Evolutionary conservation across 345 rosid genomes (phyloP).

Genomic region (Citrus glauca): DNA sequence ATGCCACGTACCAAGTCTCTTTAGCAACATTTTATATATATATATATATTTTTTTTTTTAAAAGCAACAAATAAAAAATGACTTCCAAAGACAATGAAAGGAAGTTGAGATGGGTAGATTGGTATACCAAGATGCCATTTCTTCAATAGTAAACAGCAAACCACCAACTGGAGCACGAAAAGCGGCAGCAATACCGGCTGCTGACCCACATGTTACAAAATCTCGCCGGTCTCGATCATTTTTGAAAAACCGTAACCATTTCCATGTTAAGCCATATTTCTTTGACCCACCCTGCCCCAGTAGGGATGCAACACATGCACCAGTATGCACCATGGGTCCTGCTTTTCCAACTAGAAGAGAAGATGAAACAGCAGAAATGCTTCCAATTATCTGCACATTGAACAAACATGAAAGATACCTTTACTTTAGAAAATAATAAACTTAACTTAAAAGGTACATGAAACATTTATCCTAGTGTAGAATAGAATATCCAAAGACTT

Average conservation of each 20-base stretch:
- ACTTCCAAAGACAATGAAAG: neutral
- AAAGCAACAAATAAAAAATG: neutral
- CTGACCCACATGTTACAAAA: conserved; percentile 91
- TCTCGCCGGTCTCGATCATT: conserved; percentile 90
- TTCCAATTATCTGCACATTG: conserved; percentile 66
- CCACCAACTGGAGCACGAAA: conserved; percentile 97
- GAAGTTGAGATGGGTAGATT: neutral
- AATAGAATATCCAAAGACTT: neutral
- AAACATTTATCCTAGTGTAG: neutral
- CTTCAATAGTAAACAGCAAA: conserved; percentile 83
- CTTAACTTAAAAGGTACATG: neutral
- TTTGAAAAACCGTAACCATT: conserved; percentile 71
- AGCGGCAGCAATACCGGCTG: conserved; percentile 94
- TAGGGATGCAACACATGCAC: conserved; percentile 87
- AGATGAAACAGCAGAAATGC: conserved; percentile 77
- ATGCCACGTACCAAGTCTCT: no score
- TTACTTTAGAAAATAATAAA: neutral
- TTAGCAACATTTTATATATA: no score
- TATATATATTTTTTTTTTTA: no score
- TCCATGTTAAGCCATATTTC: conserved; percentile 72
- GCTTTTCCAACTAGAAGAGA: conserved; percentile 96
- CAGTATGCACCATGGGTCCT: conserved; percentile 94
- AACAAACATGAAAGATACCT: conserved; percentile 2
- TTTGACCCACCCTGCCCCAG: conserved; percentile 94
- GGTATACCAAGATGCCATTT: conserved; percentile 92